phyloP scores from a whole-genome alignment of 2,329 filamentous ascomycete genomes.

The Penicillium sp. region DNA sequence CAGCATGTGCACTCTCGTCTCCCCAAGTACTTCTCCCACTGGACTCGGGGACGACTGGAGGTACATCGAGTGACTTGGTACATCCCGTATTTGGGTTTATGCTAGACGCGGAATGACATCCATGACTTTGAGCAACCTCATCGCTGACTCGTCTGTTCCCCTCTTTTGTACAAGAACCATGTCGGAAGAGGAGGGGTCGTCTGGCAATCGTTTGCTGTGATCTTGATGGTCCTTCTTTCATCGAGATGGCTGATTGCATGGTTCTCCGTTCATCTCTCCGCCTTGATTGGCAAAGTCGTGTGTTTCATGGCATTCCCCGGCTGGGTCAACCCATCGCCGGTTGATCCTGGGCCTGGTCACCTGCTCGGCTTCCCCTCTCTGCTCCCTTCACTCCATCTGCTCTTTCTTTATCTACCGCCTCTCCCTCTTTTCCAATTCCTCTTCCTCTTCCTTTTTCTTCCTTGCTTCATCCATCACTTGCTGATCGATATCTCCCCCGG shows the following conservation, averaged over 20 bases:
- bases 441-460: slow-evolving; percentile 7
- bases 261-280: too few species aligned
- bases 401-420: slow-evolving; percentile 7
- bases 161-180: background rate
- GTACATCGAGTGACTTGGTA: background rate
- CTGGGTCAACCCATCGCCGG: background rate
- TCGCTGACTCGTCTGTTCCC: background rate
- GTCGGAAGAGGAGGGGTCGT: too few species aligned
- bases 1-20: too few species aligned
- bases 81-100: slow-evolving; percentile 1
- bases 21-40: too few species aligned
- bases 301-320: too few species aligned
- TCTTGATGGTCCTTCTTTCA: too few species aligned
- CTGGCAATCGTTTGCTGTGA: too few species aligned
- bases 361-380: slow-evolving; percentile 21
- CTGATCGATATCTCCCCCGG: too few species aligned
- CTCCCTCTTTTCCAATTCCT: slow-evolving; percentile 3
- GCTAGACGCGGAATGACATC: slow-evolving; percentile 17
- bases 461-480: slow-evolving; percentile 5
- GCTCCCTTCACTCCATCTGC: slow-evolving; percentile 6
- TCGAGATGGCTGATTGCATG: too few species aligned
- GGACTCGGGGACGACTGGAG: too few species aligned
- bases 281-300: too few species aligned
- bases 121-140: slow-evolving; percentile 10
- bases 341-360: slow-evolving; percentile 21